Evolutionary conservation across 2,329 filamentous ascomycete species (phyloP).

Genomic region (Neonectria coccinea): DNA sequence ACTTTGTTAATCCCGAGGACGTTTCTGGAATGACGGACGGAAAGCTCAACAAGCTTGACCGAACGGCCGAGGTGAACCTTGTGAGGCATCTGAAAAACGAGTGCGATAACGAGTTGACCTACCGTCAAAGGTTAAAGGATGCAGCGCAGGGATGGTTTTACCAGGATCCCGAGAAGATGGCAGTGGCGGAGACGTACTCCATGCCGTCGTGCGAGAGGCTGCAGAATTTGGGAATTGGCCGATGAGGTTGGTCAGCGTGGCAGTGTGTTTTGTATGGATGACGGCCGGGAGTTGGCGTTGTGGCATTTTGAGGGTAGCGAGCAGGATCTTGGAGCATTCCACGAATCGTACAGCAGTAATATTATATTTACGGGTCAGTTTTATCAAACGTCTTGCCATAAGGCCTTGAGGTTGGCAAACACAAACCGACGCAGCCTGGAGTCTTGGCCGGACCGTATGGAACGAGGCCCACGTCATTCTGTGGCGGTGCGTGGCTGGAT

Average conservation of each 20-base stretch:
- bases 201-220: constrained; percentile 67
- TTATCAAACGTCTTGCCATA: constrained; percentile 2
- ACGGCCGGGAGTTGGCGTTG: constrained; percentile 46
- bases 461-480: constrained; percentile 42
- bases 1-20: constrained; percentile 86
- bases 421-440: background rate
- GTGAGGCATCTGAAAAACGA: constrained; percentile 74
- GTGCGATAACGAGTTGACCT: constrained; percentile 79
- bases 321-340: constrained; percentile 33
- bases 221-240: constrained; percentile 52
- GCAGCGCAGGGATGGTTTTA: constrained; percentile 91
- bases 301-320: constrained; percentile 45
- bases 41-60: constrained; percentile 81
- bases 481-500: constrained; percentile 40
- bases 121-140: constrained; percentile 75
- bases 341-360: constrained; percentile 22
- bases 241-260: constrained; percentile 35
- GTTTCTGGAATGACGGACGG: constrained; percentile 75
- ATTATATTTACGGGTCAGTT: background rate
- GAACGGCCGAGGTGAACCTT: constrained; percentile 79
- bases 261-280: constrained; percentile 37
- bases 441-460: background rate
- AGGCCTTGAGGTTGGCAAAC: background rate
- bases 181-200: constrained; percentile 68
- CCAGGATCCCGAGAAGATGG: constrained; percentile 82